These are phyloP conservation scores for Penicillium coprophilum DNA, from an alignment of 495 filamentous ascomycete genomes.

Conservation along the genomic window DNA sequence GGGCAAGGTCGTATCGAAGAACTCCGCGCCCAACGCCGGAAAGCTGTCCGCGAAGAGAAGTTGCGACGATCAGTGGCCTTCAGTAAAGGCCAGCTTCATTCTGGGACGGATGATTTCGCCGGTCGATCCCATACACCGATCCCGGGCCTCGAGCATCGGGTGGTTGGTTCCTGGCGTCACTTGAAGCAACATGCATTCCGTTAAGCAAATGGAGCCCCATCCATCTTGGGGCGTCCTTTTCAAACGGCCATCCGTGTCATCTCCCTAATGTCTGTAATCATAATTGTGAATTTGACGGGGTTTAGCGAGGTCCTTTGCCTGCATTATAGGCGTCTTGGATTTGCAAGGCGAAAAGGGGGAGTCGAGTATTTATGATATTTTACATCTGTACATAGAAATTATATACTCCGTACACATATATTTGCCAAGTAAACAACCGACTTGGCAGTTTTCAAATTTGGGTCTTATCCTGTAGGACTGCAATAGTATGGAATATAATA, in stretches of 20 bases:
- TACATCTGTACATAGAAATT: slow-evolving; percentile 13
- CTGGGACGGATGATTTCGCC: slow-evolving; percentile 41
- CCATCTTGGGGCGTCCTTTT: neutral
- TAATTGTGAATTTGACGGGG: slow-evolving; percentile 21
- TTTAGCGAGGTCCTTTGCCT: neutral
- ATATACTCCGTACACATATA: neutral
- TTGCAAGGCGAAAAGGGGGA: neutral
- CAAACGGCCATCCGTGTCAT: neutral
- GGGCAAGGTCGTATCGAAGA: slow-evolving; percentile 61
- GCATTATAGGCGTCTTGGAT: slow-evolving; percentile 20
- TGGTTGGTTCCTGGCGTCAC: slow-evolving; percentile 43
- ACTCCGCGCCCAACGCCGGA: slow-evolving; percentile 38
- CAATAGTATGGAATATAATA: neutral
- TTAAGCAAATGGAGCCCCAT: slow-evolving; percentile 14
- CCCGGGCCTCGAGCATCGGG: slow-evolving; percentile 39
- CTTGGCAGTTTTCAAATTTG: slow-evolving; percentile 10
- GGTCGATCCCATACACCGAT: slow-evolving; percentile 32
- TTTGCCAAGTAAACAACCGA: slow-evolving; percentile 12
- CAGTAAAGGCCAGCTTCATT: slow-evolving; percentile 41
- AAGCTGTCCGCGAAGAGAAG: slow-evolving; percentile 47
- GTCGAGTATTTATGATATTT: slow-evolving; percentile 9
- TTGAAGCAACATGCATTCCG: slow-evolving; percentile 45
- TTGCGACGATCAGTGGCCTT: slow-evolving; percentile 41
- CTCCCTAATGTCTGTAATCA: slow-evolving; percentile 29
- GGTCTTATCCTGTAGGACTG: slow-evolving; percentile 10